These are phyloP conservation scores for Hypoxylon rickii DNA, from an alignment of 495 filamentous ascomycete species.

Conservation along the genomic window DNA sequence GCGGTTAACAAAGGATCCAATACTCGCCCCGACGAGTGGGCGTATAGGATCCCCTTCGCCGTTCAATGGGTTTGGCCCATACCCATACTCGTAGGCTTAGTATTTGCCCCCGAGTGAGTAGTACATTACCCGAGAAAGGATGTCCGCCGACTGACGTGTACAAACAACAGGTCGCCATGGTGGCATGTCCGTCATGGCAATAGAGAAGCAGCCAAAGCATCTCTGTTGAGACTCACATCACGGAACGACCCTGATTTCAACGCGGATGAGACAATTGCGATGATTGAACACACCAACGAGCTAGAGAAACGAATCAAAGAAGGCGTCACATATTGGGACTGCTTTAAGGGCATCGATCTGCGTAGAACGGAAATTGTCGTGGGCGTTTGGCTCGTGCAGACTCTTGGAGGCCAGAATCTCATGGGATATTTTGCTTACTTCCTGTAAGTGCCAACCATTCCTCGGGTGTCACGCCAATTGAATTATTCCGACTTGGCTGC, in stretches of 20 bases:
- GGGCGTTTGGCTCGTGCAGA: slow-evolving; percentile 71
- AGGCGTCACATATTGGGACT: slow-evolving; percentile 64
- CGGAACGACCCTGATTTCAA: slow-evolving; percentile 59
- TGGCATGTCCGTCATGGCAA: slow-evolving; percentile 68
- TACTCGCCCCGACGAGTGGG: slow-evolving; percentile 59
- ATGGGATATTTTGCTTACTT: slow-evolving; percentile 75
- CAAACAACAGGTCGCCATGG: slow-evolving; percentile 58
- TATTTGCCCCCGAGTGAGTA: slow-evolving; percentile 63
- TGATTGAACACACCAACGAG: slow-evolving; percentile 73
- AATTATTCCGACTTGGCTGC: neutral
- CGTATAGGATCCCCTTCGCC: slow-evolving; percentile 66
- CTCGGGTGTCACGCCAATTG: too few relatives aligned
- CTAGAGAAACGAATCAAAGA: slow-evolving; percentile 62
- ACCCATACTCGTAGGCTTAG: slow-evolving; percentile 63
- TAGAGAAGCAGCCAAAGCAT: slow-evolving; percentile 58
- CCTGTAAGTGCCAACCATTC: slow-evolving; percentile 38
- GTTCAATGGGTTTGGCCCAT: slow-evolving; percentile 79
- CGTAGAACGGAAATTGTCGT: slow-evolving; percentile 70
- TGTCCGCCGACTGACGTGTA: neutral
- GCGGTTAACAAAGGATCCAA: slow-evolving; percentile 64
- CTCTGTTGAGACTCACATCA: slow-evolving; percentile 63
- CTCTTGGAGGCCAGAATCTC: slow-evolving; percentile 67
- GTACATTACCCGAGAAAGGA: neutral
- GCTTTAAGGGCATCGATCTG: slow-evolving; percentile 67
- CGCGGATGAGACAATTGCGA: slow-evolving; percentile 65